Percentiles rank a stretch among this genome's conserved stretches.
These are phyloP conservation scores for Apiospora sp. DNA, from an alignment of 2,329 filamentous ascomycete species.

Conservation along the genomic window DNA sequence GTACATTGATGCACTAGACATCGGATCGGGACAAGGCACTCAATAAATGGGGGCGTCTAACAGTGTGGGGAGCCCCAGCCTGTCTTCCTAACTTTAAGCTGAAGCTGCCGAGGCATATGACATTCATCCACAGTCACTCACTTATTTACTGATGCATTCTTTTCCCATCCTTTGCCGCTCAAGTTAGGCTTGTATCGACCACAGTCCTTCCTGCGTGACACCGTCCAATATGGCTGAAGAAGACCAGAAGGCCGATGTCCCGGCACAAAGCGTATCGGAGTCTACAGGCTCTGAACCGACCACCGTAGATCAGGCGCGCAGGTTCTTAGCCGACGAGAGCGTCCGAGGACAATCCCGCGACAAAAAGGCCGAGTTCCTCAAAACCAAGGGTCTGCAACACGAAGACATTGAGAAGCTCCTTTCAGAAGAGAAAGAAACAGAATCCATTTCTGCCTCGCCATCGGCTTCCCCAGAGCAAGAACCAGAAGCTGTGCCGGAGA, in stretches of 20 bases:
- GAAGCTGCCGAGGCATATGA: slow-evolving; percentile 20
- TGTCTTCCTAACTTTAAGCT: not conserved
- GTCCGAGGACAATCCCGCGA: slow-evolving; percentile 74
- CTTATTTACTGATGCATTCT: not conserved
- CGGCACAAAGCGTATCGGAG: not conserved
- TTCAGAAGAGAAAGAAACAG: slow-evolving; percentile 20
- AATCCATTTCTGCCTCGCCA: not conserved
- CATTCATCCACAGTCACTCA: slow-evolving; percentile 9
- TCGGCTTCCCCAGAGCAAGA: not conserved
- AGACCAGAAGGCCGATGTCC: not conserved
- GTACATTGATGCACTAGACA: slow-evolving; percentile 11
- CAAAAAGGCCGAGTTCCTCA: slow-evolving; percentile 79
- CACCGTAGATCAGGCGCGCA: slow-evolving; percentile 67
- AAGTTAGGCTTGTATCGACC: not conserved
- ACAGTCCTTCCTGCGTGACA: not conserved
- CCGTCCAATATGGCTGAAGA: not conserved
- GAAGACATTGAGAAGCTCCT: slow-evolving; percentile 75
- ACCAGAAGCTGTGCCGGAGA: slow-evolving; percentile 5
- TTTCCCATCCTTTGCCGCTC: not conserved
- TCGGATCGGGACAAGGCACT: slow-evolving; percentile 1
- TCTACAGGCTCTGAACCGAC: not conserved
- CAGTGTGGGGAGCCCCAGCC: slow-evolving; percentile 16
- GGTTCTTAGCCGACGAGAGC: slow-evolving; percentile 78
- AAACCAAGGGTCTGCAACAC: slow-evolving; percentile 75
- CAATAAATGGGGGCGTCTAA: not conserved